These are phyloP conservation scores for Rehmannia glutinosa DNA, from an alignment of 257 asterid genomes.

Conservation along the genomic window DNA sequence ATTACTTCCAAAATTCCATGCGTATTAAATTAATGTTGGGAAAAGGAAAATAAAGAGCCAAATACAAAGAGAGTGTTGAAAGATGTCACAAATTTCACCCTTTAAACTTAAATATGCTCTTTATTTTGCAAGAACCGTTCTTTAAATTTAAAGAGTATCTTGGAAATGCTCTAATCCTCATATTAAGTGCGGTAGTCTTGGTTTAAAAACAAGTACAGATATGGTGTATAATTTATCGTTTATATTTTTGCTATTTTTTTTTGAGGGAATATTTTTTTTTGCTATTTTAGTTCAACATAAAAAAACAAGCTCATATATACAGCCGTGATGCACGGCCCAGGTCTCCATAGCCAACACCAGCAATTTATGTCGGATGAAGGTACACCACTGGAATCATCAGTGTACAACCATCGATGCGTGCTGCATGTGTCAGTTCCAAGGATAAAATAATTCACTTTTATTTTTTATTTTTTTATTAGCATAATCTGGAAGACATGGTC, in stretches of 20 bases:
- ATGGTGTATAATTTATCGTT: too few species aligned
- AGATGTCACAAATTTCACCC: too few species aligned
- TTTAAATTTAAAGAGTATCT: too few species aligned
- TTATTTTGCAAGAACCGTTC: too few species aligned
- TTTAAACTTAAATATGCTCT: too few species aligned
- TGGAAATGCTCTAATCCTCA: too few species aligned
- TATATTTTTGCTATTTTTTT: background rate
- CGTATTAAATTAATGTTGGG: too few species aligned
- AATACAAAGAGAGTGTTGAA: too few species aligned
- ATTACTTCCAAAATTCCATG: too few species aligned
- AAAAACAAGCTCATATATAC: background rate
- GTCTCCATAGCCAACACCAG: conserved; percentile 19
- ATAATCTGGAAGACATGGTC: conserved; percentile 22
- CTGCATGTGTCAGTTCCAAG: conserved; percentile 17
- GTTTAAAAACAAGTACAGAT: too few species aligned
- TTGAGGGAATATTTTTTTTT: background rate
- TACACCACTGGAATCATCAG: conserved; percentile 8
- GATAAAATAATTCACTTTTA: background rate
- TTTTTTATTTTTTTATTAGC: background rate
- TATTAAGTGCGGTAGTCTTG: too few species aligned
- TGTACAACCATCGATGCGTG: conserved; percentile 27
- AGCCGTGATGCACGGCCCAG: conserved; percentile 31
- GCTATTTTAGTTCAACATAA: background rate
- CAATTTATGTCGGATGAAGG: conserved; percentile 27
- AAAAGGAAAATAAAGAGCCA: too few species aligned